Percentiles rank a stretch among this genome's conserved stretches.
These are phyloP conservation scores for Elsinoe batatas DNA, from an alignment of 2,329 filamentous ascomycete species.

Conservation along the genomic window DNA sequence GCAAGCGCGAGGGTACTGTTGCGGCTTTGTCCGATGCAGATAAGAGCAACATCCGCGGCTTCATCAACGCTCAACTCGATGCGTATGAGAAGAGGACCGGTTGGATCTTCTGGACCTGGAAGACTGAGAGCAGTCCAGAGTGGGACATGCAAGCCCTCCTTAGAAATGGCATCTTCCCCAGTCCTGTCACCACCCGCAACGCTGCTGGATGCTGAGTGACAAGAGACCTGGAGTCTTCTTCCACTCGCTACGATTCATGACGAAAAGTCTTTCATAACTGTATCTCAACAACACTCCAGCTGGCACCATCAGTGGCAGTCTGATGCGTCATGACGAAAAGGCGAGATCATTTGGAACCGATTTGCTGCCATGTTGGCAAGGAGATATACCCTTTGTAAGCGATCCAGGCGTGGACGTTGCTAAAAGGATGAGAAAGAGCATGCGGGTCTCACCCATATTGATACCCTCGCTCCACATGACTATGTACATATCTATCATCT, in stretches of 20 bases:
- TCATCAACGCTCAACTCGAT: conserved; percentile 39
- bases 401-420: background rate
- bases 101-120: conserved; percentile 45
- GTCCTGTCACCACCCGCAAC: conserved; percentile 15
- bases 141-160: conserved; percentile 40
- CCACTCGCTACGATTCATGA: conserved; percentile 11
- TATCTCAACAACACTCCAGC: background rate
- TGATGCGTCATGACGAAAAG: background rate
- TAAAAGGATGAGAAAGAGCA: background rate
- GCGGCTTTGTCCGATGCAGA: conserved; percentile 32
- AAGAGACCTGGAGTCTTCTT: background rate
- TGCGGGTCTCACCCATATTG: conserved; percentile 10
- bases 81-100: conserved; percentile 39
- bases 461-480: conserved; percentile 10
- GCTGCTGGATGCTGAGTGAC: background rate
- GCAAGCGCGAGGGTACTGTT: conserved; percentile 37
- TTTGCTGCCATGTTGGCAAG: conserved; percentile 6
- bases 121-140: conserved; percentile 40
- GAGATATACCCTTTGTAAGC: conserved; percentile 5
- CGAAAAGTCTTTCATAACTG: background rate
- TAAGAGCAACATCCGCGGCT: conserved; percentile 34
- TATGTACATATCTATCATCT: conserved; percentile 10
- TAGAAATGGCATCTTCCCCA: conserved; percentile 29
- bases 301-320: background rate
- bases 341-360: conserved; percentile 3